Evolutionary conservation across 495 filamentous ascomycete species (phyloP).

Genomic region (Trichodelitschia bisporula): DNA sequence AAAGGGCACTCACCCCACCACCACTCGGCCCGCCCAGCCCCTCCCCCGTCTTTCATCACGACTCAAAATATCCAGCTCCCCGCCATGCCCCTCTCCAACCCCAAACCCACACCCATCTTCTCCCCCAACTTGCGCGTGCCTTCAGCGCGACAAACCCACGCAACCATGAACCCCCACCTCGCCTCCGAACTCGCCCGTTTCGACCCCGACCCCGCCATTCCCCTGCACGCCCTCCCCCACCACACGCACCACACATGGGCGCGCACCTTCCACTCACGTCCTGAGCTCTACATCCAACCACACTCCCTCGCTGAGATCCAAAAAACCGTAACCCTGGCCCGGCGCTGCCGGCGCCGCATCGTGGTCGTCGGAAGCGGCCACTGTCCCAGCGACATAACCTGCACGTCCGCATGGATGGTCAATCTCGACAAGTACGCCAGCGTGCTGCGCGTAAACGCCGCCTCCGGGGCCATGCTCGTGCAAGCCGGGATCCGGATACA

Average conservation of each 20-base stretch:
- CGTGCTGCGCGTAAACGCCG: conserved; percentile 41
- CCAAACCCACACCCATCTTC: too few relatives aligned
- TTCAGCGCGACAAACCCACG: too few relatives aligned
- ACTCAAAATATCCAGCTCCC: too few relatives aligned
- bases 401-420: conserved; percentile 82
- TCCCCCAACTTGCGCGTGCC: too few relatives aligned
- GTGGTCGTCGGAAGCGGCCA: conserved; percentile 67
- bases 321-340: conserved; percentile 59
- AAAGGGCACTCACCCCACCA: too few relatives aligned
- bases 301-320: conserved; percentile 54
- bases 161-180: conserved; percentile 25
- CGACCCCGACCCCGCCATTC: conserved; percentile 30
- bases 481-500: conserved; percentile 66
- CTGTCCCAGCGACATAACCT: conserved; percentile 79
- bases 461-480: conserved; percentile 40
- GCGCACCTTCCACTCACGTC: conserved; percentile 62
- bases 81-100: too few relatives aligned
- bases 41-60: too few relatives aligned
- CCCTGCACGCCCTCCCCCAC: conserved; percentile 46
- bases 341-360: conserved; percentile 53
- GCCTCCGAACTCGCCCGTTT: conserved; percentile 27
- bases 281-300: conserved; percentile 76
- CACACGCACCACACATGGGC: conserved; percentile 93
- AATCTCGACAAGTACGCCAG: conserved; percentile 68
- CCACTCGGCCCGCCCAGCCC: too few relatives aligned